These are phyloP conservation scores for Vigna trinervia DNA, from an alignment of 306 rosid genomes.

Conservation along the genomic window DNA sequence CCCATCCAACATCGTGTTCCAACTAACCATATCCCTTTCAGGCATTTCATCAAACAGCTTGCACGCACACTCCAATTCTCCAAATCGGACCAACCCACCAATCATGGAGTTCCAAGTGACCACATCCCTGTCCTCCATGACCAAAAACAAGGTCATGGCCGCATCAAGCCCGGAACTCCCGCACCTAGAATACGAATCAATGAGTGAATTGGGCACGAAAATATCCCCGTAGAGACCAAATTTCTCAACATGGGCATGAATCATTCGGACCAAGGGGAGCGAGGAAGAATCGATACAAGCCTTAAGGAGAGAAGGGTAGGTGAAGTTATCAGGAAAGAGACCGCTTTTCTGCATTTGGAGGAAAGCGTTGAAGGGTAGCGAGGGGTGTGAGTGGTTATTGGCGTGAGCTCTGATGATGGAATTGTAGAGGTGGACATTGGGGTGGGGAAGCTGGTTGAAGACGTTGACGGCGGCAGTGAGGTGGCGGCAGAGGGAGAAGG, in stretches of 20 bases:
- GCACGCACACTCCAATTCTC: constrained; percentile 58
- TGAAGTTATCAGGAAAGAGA: constrained; percentile 65
- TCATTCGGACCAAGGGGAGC: constrained; percentile 59
- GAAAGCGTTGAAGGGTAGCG: constrained; percentile 55
- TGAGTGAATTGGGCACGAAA: constrained; percentile 73
- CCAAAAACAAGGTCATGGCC: constrained; percentile 61
- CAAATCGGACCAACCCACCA: constrained; percentile 62
- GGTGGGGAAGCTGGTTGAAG: constrained; percentile 67
- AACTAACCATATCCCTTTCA: constrained; percentile 71
- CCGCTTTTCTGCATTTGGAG: constrained; percentile 60
- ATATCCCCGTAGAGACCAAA: constrained; percentile 64
- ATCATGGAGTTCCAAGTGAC: constrained; percentile 80
- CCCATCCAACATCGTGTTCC: constrained; percentile 87
- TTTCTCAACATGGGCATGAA: constrained; percentile 71
- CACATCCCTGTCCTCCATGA: constrained; percentile 61
- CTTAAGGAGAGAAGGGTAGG: constrained; percentile 66
- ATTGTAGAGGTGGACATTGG: constrained; percentile 71
- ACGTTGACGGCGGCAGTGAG: constrained; percentile 61
- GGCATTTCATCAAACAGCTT: constrained; percentile 80
- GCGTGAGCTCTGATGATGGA: constrained; percentile 75
- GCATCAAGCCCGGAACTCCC: constrained; percentile 57
- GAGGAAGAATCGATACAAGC: constrained; percentile 52
- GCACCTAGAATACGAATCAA: constrained; percentile 67
- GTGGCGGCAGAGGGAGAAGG: constrained; percentile 74
- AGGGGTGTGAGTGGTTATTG: constrained; percentile 57